These are phyloP conservation scores for Boletus rubropictus DNA, from an alignment of 768 basidiomycete species.

Conservation along the genomic window DNA sequence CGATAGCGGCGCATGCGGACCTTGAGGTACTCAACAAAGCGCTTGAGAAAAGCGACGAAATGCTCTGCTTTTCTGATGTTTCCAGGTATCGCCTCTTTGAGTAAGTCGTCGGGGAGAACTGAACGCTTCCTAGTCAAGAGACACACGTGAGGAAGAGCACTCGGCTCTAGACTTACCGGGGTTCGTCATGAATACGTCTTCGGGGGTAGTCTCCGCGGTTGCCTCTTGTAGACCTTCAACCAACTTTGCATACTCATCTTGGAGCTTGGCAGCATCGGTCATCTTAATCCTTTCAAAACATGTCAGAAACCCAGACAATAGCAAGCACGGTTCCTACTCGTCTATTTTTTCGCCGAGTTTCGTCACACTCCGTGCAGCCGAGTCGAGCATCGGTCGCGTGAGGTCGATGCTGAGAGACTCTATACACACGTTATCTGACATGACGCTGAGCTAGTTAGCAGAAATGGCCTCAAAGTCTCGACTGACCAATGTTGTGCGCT, in stretches of 20 bases:
- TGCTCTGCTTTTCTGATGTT: constrained; percentile 99
- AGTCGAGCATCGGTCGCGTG: constrained; percentile 95
- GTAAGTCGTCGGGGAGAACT: constrained; percentile 91
- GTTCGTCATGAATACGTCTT: constrained; percentile 84
- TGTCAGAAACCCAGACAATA: constrained; percentile 3
- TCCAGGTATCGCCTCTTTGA: constrained; percentile 93
- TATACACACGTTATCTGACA: constrained; percentile 92
- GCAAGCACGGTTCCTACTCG: constrained; percentile 52
- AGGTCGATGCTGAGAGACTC: constrained; percentile 97
- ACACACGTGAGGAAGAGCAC: not conserved
- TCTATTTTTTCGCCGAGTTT: constrained; percentile 90
- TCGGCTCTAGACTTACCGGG: constrained; percentile 53
- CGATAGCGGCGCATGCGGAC: constrained; percentile 33
- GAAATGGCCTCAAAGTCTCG: not conserved
- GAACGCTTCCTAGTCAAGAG: constrained; percentile 1
- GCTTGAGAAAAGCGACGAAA: constrained; percentile 95
- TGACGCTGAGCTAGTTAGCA: constrained; percentile 2
- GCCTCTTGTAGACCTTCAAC: constrained; percentile 91
- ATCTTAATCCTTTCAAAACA: constrained; percentile 68
- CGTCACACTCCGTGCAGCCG: constrained; percentile 81
- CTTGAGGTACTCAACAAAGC: constrained; percentile 98
- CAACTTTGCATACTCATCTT: constrained; percentile 93
- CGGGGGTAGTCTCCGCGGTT: constrained; percentile 47
- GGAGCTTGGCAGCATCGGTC: constrained; percentile 88
- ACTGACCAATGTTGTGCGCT: constrained; percentile 93